Conservation (phyloP, 108 stramenopile species). For the Pseudonitzschia multistriata region DNA sequence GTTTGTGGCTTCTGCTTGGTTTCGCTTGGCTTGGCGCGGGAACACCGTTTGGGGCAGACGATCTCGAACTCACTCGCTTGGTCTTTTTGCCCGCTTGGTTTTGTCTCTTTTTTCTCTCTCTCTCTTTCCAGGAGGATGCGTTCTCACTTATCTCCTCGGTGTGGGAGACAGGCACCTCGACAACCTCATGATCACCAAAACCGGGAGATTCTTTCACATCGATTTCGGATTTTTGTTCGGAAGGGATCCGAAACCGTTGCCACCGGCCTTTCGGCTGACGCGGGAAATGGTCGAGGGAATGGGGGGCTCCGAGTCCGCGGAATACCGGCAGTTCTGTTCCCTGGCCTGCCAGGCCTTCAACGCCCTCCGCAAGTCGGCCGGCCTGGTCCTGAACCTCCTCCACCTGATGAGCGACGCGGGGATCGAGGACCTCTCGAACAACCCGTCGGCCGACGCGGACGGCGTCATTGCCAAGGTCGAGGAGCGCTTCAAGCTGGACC, state of each 20-base stretch:
- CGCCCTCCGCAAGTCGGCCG: conserved; percentile 91
- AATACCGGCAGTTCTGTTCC: conserved; percentile 92
- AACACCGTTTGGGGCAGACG: no score
- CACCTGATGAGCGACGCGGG: conserved; percentile 97
- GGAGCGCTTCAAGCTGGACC: conserved; percentile 90
- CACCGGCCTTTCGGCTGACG: conserved; percentile 91
- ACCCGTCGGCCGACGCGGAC: conserved; percentile 82
- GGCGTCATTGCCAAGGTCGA: conserved; percentile 93
- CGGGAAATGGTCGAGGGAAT: conserved; percentile 95
- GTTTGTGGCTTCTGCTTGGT: neutral
- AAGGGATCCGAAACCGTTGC: conserved; percentile 93
- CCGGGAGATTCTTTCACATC: conserved; percentile 84
- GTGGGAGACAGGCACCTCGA: conserved; percentile 88
- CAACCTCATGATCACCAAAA: conserved; percentile 76
- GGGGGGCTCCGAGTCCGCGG: conserved; percentile 89
- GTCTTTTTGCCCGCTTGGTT: neutral
- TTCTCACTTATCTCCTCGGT: conserved; percentile 95
- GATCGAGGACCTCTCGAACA: conserved; percentile 94
- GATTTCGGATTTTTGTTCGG: conserved; percentile 88
- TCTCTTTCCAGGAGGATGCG: conserved; percentile 51
- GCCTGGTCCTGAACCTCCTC: conserved; percentile 94
- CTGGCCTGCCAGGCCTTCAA: conserved; percentile 95
- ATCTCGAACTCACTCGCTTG: no score
- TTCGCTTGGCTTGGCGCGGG: neutral
- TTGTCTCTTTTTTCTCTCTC: neutral